Evolutionary conservation across 2,329 filamentous ascomycete genomes (phyloP).

Genomic region (Fusarium circinatum): DNA sequence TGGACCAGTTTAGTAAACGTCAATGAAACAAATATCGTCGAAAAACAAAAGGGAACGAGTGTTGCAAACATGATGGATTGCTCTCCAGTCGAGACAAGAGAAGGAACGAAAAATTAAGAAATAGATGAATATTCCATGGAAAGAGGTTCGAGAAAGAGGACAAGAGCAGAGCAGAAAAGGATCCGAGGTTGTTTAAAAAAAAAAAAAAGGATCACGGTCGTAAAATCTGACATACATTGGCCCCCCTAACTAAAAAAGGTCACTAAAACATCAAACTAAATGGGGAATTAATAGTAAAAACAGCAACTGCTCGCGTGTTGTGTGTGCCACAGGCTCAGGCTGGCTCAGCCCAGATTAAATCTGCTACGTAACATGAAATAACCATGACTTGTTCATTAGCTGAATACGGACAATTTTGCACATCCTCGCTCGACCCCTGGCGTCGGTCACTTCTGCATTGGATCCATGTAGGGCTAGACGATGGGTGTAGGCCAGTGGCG

Average conservation of each 20-base stretch:
- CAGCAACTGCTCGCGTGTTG: slow-evolving; percentile 41
- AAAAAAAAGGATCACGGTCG: background rate
- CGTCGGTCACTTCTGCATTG: slow-evolving; percentile 8
- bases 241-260: background rate
- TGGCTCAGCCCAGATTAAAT: slow-evolving; percentile 4
- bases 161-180: background rate
- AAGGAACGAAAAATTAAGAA: background rate
- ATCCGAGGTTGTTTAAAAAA: background rate
- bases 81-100: background rate
- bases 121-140: background rate
- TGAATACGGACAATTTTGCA: background rate
- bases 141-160: background rate
- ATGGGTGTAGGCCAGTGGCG: slow-evolving; percentile 9
- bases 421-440: background rate
- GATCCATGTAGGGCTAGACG: slow-evolving; percentile 11
- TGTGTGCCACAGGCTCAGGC: slow-evolving; percentile 6
- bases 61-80: slow-evolving; percentile 34
- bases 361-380: slow-evolving; percentile 16
- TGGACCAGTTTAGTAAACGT: slow-evolving; percentile 45
- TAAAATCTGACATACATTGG: background rate
- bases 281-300: slow-evolving; percentile 21
- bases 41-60: slow-evolving; percentile 45
- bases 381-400: slow-evolving; percentile 10
- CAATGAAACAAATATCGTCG: slow-evolving; percentile 44
- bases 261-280: background rate